phyloP scores from a whole-genome alignment of 306 rosid genomes.

The Lagenaria siceraria region DNA sequence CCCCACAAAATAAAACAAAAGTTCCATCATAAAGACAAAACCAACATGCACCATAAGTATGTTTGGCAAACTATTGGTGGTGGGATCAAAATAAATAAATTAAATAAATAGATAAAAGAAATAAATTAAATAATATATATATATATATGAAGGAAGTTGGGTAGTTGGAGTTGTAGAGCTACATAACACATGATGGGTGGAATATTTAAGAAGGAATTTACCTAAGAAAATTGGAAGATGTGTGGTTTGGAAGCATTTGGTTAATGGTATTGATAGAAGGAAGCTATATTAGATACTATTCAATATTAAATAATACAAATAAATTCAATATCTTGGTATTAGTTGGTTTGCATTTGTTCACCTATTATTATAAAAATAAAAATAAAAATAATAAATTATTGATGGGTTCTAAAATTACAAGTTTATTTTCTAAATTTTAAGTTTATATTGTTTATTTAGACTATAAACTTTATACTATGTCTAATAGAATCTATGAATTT shows the following conservation, averaged over 20 bases:
- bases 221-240: not conserved
- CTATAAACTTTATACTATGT: no score
- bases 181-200: not conserved
- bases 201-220: not conserved
- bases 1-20: not conserved
- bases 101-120: no score
- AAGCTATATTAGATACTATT: not conserved
- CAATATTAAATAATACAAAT: not conserved
- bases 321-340: not conserved
- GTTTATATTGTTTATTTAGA: no score
- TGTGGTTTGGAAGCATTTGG: not conserved
- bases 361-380: not conserved
- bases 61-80: not conserved
- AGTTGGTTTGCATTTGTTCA: not conserved
- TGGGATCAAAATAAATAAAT: no score
- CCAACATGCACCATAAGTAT: not conserved
- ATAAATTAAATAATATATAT: no score
- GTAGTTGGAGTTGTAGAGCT: conserved; percentile 6
- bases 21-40: conserved; percentile 1
- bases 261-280: not conserved
- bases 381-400: not conserved
- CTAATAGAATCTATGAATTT: no score
- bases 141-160: not conserved
- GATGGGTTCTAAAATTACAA: no score
- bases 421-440: no score